These are phyloP conservation scores for Metarhizium anisopliae DNA, from an alignment of 2,329 filamentous ascomycete species.

Conservation along the genomic window DNA sequence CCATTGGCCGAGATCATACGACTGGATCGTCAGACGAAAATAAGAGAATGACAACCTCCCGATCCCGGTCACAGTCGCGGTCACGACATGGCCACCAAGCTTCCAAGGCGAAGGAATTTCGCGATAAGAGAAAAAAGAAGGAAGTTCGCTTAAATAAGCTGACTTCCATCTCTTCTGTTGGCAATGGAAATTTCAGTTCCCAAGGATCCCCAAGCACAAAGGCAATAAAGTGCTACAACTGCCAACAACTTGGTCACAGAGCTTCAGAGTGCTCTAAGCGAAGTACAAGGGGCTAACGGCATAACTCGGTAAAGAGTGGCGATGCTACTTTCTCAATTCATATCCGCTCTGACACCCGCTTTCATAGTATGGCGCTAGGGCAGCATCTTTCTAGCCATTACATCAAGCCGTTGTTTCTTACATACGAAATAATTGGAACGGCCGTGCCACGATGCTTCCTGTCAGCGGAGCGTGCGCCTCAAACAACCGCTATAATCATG, in stretches of 20 bases:
- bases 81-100: slow-evolving; percentile 18
- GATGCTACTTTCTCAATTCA: background rate
- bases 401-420: background rate
- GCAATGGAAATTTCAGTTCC: slow-evolving; percentile 12
- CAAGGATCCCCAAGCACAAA: slow-evolving; percentile 13
- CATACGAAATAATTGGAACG: background rate
- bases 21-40: slow-evolving; percentile 17
- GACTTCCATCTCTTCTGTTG: slow-evolving; percentile 48
- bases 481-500: too few species aligned
- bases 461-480: background rate
- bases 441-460: background rate
- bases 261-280: slow-evolving; percentile 42
- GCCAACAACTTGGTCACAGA: slow-evolving; percentile 53
- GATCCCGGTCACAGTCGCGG: slow-evolving; percentile 24
- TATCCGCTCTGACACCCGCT: background rate
- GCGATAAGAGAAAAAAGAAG: slow-evolving; percentile 53
- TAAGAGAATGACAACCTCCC: background rate
- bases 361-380: background rate
- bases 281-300: background rate
- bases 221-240: slow-evolving; percentile 45
- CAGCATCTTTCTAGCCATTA: background rate
- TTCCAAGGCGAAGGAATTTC: slow-evolving; percentile 36
- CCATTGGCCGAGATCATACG: slow-evolving; percentile 16
- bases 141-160: slow-evolving; percentile 57
- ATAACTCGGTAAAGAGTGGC: background rate